Base-by-base conservation (phyloP, 2,329 filamentous ascomycete genomes). In the Paecilomyces sp. region DNA sequence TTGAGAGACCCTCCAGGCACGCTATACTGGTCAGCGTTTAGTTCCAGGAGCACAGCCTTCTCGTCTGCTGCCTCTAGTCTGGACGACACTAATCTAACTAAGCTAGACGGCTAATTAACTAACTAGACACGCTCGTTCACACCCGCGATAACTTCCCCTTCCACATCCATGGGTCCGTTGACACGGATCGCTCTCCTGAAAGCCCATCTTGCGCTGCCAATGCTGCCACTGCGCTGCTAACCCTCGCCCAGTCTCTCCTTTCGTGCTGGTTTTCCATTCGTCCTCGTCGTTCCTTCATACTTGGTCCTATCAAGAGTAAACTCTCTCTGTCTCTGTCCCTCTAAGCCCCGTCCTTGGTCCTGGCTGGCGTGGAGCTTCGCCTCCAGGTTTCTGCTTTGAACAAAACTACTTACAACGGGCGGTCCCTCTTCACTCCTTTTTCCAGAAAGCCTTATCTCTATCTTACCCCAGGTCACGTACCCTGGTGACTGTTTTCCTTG, bases 91-190 rank as follows among this genome's bases (percentile, higher is more conserved):
- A 33, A 33, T 5, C 31, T 33, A 33, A 33, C 31, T 33, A 33
- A 33, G 31, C 31, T 33, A 33, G 31, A 33, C 31, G 31, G 31
- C 31, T 33, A 33, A 33, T 22, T 22, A 22, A 22, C 22, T 22
- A 22, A 22, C 22, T 22, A 22, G 22, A 33, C 31, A 33, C 31
- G 31, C 31, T 33, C 31, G 9, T 33, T 15, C 36, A 47, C 18
- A n/a, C 18, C 41, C 3, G 13, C 61, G 60, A 67, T 57, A 34
- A 18, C 56, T 34, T 13, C 51, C 47, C 57, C 57, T 50, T 60
- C 58, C 57, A 57, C 54, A 58, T 56, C 57, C 62, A 61, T 62
- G 51, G 51, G 22, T 53, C 51, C 51, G 51, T 53, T 8, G 41
- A 47, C 41, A 47, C 41, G 41, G 41, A 53, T 30, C 24, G 5